A percentile compares a stretch with the other conserved stretches of the same genome.
Evolutionary conservation across 805 yeast species (phyloP).

Genomic region (Lachancea quebecensis): DNA sequence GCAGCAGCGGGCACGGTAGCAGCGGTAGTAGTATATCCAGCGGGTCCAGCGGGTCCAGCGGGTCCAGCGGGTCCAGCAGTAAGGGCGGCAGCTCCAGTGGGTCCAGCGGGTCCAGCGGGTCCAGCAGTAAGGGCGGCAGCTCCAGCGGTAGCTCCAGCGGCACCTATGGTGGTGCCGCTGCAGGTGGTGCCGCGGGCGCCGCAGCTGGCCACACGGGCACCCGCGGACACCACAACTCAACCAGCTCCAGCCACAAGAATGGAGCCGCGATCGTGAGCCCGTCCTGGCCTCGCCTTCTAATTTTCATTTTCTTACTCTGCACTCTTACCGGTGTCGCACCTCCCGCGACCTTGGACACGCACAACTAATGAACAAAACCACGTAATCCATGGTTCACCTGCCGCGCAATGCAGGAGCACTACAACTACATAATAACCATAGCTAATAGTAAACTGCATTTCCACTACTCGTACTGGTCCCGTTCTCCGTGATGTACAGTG

Average conservation of each 20-base stretch:
- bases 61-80: not conserved
- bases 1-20: constrained; percentile 6
- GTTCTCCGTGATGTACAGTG: no score
- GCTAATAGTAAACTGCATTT: no score
- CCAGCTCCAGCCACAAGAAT: not conserved
- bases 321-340: no score
- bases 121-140: not conserved
- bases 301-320: not conserved
- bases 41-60: not conserved
- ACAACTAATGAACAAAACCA: no score
- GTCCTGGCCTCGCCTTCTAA: not conserved
- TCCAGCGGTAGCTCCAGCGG: not conserved
- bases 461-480: no score
- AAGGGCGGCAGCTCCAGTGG: constrained; percentile 3
- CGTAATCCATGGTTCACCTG: no score
- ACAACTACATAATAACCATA: no score
- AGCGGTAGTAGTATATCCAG: not conserved
- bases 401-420: no score
- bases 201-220: not conserved
- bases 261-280: not conserved
- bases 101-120: not conserved
- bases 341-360: no score
- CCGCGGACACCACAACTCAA: not conserved
- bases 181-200: not conserved
- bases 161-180: not conserved